Evolutionary conservation across 2,329 filamentous ascomycete species (phyloP), one percentile per base, ranked within the genome.

Genomic region (Furcasterigmium furcatum): DNA sequence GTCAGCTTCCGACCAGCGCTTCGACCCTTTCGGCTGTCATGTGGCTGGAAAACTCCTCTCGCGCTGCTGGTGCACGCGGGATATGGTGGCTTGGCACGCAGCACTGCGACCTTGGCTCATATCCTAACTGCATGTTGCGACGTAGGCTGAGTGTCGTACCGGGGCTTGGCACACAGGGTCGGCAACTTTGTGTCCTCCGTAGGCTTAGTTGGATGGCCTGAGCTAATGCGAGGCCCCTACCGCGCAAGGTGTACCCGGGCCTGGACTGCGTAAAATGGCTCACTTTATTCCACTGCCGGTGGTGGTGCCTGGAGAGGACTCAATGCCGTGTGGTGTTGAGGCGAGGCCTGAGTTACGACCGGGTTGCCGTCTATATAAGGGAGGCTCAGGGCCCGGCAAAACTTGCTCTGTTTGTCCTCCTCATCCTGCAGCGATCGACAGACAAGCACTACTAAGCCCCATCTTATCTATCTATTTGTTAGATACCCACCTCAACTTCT

Each of bases 401-500:
- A n/a, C n/a, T n/a, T n/a, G n/a, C n/a, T n/a, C n/a, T 30, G 27
- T n/a, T n/a, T n/a, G n/a, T n/a, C n/a, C n/a, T n/a, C n/a, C n/a
- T n/a, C n/a, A n/a, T n/a, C n/a, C n/a, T n/a, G n/a, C n/a, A n/a
- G n/a, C n/a, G n/a, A n/a, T n/a, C n/a, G n/a, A n/a, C n/a, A n/a
- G n/a, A n/a, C n/a, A n/a, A n/a, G n/a, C n/a, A n/a, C n/a, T n/a
- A n/a, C n/a, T n/a, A n/a, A n/a, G n/a, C n/a, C n/a, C n/a, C n/a
- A n/a, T n/a, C n/a, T n/a, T n/a, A n/a, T n/a, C n/a, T n/a, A n/a
- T n/a, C n/a, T n/a, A n/a, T n/a, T 38, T 19, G 5, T 21, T n/a
- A 39, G 21, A 20, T 32, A 34, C 21, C 19, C 32, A 30, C 36
- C 43, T 27, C 27, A 51, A 46, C 48, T 44, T 50, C 57, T 60